These are phyloP conservation scores for Lobosporangium transversale DNA, from an alignment of 192 early-diverging fungal species.

Conservation along the genomic window DNA sequence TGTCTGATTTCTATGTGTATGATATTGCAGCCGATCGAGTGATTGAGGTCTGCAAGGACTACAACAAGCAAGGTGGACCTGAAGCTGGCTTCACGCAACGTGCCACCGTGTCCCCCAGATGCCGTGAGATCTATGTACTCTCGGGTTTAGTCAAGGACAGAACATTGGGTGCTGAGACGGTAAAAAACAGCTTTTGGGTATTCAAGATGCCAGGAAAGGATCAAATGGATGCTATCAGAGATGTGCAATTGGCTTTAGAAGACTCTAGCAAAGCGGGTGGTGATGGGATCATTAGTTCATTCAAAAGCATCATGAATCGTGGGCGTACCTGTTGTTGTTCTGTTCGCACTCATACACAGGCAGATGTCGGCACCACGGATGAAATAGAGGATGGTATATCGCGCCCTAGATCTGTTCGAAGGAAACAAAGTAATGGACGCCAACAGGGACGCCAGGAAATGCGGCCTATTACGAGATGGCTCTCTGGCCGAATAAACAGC, in stretches of 20 bases:
- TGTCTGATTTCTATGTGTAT: constrained; percentile 87
- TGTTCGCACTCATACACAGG: too few relatives aligned
- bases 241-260: constrained; percentile 28
- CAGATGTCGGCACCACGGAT: too few relatives aligned
- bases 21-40: constrained; percentile 83
- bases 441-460: constrained; percentile 4
- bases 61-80: constrained; percentile 76
- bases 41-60: constrained; percentile 81
- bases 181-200: constrained; percentile 84
- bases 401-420: neutral
- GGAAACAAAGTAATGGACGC: constrained; percentile 8
- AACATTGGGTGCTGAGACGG: constrained; percentile 61
- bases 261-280: constrained; percentile 17
- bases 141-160: constrained; percentile 73
- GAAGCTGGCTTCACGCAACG: constrained; percentile 86
- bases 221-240: constrained; percentile 41
- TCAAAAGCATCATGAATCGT: constrained; percentile 47
- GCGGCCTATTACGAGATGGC: neutral
- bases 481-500: neutral
- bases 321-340: constrained; percentile 22
- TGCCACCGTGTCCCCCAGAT: constrained; percentile 80
- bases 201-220: constrained; percentile 65
- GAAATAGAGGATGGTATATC: neutral
- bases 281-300: constrained; percentile 35
- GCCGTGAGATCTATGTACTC: constrained; percentile 89